Evolutionary conservation across 2,329 filamentous ascomycete species (phyloP), one percentile per base, ranked within the genome.

Genomic region (Arachnomyces sp.): DNA sequence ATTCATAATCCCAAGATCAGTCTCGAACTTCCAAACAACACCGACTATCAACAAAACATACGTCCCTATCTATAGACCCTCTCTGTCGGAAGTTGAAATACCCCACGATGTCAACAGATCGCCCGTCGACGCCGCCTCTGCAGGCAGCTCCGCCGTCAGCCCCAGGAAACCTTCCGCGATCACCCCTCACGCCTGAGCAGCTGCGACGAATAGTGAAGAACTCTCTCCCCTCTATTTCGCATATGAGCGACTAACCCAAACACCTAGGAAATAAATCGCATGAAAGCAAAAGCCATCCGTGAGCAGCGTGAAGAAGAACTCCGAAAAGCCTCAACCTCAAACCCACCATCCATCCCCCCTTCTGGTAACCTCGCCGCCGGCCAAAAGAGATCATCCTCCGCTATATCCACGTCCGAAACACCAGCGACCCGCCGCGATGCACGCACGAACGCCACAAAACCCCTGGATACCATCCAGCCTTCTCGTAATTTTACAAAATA

Each of bases 401-500:
- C 80, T 8, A 80, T 86, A 13, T 44, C 47, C 12, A 16, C 34
- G 50, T 79, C 80, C 13, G 48, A 33, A 59, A 69, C 56, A 0
- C 75, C 76, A 1, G 64, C 73, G 9, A 86, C 74, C 25, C 77
- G 78, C 54, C 82, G 86, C 53, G 83, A 92, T 71, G 84, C 78
- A 4, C 73, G 78, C 36, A 66, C 56, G 13, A 65, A 54, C 36
- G 55, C 60, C 4, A 51, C 52, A 25, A 59, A 63, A 7, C 66
- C 65, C 5, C 55, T 66, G 25, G 62, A 72, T 34, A 60, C 67
- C 4, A 80, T 93, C 36, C 80, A 80, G 40, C 83, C 90, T 1
- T 86, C 86, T 30, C 78, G 81, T 55, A 95, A 93, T 56, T 95
- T 96, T 52, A 80, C 85, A 45, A 90, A 92, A 61, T 96, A 84